phyloP scores from a whole-genome alignment of 768 basidiomycete genomes.

The Trametes punicea region DNA sequence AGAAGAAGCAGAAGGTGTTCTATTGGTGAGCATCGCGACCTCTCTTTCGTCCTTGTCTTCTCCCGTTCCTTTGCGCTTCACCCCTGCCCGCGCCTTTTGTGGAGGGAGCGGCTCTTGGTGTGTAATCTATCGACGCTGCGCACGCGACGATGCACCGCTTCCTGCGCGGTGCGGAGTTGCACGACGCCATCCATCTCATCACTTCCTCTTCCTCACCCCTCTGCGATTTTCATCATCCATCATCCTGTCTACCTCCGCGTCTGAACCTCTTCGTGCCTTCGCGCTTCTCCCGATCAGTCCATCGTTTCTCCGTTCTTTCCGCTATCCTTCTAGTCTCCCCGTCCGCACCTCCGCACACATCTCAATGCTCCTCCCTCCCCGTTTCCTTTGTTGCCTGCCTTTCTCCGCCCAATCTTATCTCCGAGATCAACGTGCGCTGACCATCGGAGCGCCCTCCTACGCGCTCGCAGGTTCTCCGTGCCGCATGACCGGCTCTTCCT shows the following conservation, averaged over 20 bases:
- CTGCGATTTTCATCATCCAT: not conserved
- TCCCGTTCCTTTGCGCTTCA: not conserved
- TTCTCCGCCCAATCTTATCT: not conserved
- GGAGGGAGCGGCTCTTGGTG: too few species aligned
- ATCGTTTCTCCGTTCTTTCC: not conserved
- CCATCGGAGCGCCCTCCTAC: slow-evolving; percentile 30
- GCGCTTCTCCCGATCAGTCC: not conserved
- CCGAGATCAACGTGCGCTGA: not conserved
- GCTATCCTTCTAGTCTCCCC: not conserved
- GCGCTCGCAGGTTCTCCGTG: slow-evolving; percentile 78
- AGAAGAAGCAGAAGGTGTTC: slow-evolving; percentile 99
- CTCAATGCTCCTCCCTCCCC: not conserved
- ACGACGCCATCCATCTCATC: too few species aligned
- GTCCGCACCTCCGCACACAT: not conserved
- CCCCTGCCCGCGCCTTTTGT: not conserved
- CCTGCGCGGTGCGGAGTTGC: too few species aligned
- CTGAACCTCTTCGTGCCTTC: too few species aligned
- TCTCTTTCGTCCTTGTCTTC: not conserved
- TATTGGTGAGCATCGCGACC: slow-evolving; percentile 69
- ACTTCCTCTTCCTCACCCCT: too few species aligned
- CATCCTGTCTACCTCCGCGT: not conserved
- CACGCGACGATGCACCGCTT: too few species aligned
- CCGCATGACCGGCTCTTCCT: slow-evolving; percentile 96
- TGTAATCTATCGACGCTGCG: too few species aligned
- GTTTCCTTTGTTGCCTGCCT: not conserved